Percentiles rank a stretch among this genome's conserved stretches.
phyloP scores from a whole-genome alignment of 495 filamentous ascomycete species.

The Penicillium bialowiezense region DNA sequence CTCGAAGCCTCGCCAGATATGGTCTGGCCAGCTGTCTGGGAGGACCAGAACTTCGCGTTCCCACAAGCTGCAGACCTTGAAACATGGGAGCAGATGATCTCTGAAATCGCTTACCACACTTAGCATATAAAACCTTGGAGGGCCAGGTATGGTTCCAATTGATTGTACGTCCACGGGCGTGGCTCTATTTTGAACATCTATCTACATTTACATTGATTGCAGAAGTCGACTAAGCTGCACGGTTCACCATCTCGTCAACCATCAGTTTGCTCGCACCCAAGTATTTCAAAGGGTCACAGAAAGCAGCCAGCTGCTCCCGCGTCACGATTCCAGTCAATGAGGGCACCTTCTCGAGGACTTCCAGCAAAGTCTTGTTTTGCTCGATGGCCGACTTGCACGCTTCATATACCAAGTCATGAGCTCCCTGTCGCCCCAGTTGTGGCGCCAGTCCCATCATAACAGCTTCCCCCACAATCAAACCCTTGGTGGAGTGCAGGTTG shows the following conservation, averaged over 20 bases:
- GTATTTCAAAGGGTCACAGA: conserved; percentile 46
- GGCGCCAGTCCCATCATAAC: conserved; percentile 51
- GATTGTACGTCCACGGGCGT: not conserved
- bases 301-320: conserved; percentile 21
- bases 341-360: conserved; percentile 30
- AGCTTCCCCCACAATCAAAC: conserved; percentile 48
- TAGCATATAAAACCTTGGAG: not conserved
- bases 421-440: conserved; percentile 38
- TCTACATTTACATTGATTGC: not conserved
- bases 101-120: conserved; percentile 15
- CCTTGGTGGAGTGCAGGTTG: conserved; percentile 40
- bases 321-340: conserved; percentile 15
- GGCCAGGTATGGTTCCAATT: not conserved
- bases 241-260: conserved; percentile 34
- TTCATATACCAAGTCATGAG: conserved; percentile 48
- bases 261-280: conserved; percentile 38
- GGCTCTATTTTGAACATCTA: not conserved
- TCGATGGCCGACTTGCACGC: conserved; percentile 45
- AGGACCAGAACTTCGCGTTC: conserved; percentile 16
- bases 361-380: conserved; percentile 29
- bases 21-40: conserved; percentile 17
- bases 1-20: conserved; percentile 11
- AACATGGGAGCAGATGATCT: conserved; percentile 19
- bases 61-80: conserved; percentile 15
- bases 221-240: not conserved